phyloP scores from a whole-genome alignment of 331 rosid species.

The Dryas integrifolia region DNA sequence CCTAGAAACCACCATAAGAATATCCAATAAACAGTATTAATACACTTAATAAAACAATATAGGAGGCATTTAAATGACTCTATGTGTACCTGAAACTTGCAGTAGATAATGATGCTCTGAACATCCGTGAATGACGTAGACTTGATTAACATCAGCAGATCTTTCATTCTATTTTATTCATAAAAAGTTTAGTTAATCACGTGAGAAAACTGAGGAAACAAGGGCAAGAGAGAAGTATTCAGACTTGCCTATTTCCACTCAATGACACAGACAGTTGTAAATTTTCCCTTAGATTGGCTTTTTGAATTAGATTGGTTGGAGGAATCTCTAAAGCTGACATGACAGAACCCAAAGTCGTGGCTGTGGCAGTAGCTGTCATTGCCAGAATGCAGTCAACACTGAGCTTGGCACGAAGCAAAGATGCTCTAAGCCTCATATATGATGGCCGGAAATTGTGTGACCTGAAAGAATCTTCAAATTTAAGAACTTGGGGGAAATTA shows the following conservation, averaged over 20 bases:
- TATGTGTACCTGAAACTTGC: conserved; percentile 84
- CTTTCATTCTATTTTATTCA: conserved; percentile 64
- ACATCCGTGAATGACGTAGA: conserved; percentile 68
- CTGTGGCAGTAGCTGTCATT: conserved; percentile 93
- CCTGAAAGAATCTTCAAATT: conserved; percentile 47
- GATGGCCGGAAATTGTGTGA: conserved; percentile 95
- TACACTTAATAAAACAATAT: background rate
- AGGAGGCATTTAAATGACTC: conserved; percentile 19
- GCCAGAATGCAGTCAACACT: conserved; percentile 75
- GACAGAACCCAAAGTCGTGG: conserved; percentile 67
- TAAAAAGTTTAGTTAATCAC: conserved; percentile 20
- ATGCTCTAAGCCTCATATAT: conserved; percentile 87
- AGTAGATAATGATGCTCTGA: conserved; percentile 82
- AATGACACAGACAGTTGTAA: conserved; percentile 68
- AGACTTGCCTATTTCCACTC: conserved; percentile 71
- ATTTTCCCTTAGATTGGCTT: conserved; percentile 61
- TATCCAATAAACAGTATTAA: background rate
- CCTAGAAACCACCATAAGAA: background rate
- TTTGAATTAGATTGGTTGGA: conserved; percentile 58
- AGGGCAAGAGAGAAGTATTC: conserved; percentile 17
- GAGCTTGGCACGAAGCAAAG: conserved; percentile 61
- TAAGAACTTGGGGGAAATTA: background rate
- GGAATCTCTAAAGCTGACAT: conserved; percentile 87
- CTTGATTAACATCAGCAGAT: conserved; percentile 64
- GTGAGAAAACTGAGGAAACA: conserved; percentile 10